Evolutionary conservation across 2,329 filamentous ascomycete genomes (phyloP).

Genomic region (Alternaria ethzedia): DNA sequence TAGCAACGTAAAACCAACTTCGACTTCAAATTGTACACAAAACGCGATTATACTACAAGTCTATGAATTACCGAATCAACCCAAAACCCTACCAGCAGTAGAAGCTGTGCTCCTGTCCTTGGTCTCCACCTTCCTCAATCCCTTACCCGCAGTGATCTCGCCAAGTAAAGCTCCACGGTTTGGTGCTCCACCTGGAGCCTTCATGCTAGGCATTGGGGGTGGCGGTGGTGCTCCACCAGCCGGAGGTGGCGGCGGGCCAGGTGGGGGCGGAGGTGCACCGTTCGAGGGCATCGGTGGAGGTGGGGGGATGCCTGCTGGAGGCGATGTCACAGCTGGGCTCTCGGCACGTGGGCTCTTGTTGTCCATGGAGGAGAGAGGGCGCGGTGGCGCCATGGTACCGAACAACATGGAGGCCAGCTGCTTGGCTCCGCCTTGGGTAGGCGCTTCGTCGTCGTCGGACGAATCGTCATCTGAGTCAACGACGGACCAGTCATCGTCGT

Average conservation of each 20-base stretch:
- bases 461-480: conserved; percentile 79
- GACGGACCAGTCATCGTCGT: conserved; percentile 81
- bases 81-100: conserved; percentile 74
- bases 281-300: conserved; percentile 58
- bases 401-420: conserved; percentile 95
- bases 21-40: background rate
- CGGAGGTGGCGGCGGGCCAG: conserved; percentile 57
- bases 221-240: conserved; percentile 43
- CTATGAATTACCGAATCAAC: background rate
- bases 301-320: conserved; percentile 55
- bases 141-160: conserved; percentile 80
- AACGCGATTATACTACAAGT: conserved; percentile 3
- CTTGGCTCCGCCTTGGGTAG: conserved; percentile 82
- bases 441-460: conserved; percentile 73
- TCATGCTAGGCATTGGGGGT: conserved; percentile 53
- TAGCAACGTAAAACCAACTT: background rate
- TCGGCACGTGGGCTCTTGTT: conserved; percentile 63
- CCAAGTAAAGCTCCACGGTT: conserved; percentile 70
- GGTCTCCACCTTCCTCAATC: conserved; percentile 85
- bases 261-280: conserved; percentile 55
- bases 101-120: conserved; percentile 80
- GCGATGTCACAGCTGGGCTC: conserved; percentile 50
- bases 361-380: conserved; percentile 83
- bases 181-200: conserved; percentile 35
- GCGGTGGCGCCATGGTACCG: conserved; percentile 93